Percentiles rank a stretch among this genome's conserved stretches.
phyloP scores from a whole-genome alignment of 2,329 filamentous ascomycete species.

The Cordyceps javanica region DNA sequence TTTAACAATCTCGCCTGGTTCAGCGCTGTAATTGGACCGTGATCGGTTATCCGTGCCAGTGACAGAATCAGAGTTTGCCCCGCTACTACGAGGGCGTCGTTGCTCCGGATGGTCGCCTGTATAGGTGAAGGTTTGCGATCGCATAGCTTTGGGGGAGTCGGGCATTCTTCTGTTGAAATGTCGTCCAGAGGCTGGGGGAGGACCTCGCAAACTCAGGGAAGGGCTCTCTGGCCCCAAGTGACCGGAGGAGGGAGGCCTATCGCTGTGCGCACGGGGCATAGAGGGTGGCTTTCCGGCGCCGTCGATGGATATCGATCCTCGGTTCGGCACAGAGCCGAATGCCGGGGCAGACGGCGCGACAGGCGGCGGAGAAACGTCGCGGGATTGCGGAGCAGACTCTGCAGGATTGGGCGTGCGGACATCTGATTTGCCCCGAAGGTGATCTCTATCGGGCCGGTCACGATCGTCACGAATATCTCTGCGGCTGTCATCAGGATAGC shows the following conservation, averaged over 20 bases:
- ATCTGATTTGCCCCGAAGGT: slow-evolving; percentile 45
- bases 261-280: slow-evolving; percentile 24
- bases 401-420: slow-evolving; percentile 39
- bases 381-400: slow-evolving; percentile 39
- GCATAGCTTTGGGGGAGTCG: slow-evolving; percentile 45
- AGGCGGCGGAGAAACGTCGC: slow-evolving; percentile 52
- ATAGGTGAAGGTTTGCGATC: slow-evolving; percentile 44
- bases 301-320: slow-evolving; percentile 29
- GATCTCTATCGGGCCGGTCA: slow-evolving; percentile 39
- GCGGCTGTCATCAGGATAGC: slow-evolving; percentile 35
- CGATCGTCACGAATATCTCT: slow-evolving; percentile 43
- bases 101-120: slow-evolving; percentile 34
- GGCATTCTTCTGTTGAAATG: slow-evolving; percentile 39
- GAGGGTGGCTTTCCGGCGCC: slow-evolving; percentile 43
- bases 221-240: slow-evolving; percentile 35
- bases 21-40: slow-evolving; percentile 36
- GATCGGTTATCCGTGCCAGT: slow-evolving; percentile 29
- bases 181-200: not conserved
- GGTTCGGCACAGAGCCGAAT: slow-evolving; percentile 49
- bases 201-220: slow-evolving; percentile 27
- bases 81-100: slow-evolving; percentile 46
- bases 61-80: slow-evolving; percentile 40
- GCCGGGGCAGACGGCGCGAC: slow-evolving; percentile 52
- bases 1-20: slow-evolving; percentile 41
- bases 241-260: slow-evolving; percentile 13